phyloP scores from a whole-genome alignment of 2,329 filamentous ascomycete species.

The Fusarium buxicola region DNA sequence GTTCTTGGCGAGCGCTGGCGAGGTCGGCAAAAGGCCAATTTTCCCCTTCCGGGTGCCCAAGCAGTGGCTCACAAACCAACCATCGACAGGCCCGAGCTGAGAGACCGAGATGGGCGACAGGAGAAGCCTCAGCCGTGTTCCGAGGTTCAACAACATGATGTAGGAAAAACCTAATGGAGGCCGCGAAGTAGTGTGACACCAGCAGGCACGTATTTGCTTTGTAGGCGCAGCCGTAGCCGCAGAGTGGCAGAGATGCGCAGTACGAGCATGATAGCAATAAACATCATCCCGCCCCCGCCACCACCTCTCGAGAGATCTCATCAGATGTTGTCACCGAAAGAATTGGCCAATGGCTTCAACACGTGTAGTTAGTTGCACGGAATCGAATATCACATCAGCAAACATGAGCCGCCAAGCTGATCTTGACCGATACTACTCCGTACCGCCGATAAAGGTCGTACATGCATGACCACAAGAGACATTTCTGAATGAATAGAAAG shows the following conservation, averaged over 20 bases:
- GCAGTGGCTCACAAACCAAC: slow-evolving; percentile 3
- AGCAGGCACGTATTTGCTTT: slow-evolving; percentile 12
- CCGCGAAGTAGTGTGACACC: slow-evolving; percentile 15
- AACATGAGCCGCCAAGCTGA: slow-evolving; percentile 3
- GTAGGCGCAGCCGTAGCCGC: slow-evolving; percentile 23
- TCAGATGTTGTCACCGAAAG: slow-evolving; percentile 17
- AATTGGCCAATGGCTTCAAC: slow-evolving; percentile 34
- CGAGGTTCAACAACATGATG: slow-evolving; percentile 35
- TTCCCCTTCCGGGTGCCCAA: too few species aligned
- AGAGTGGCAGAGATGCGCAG: slow-evolving; percentile 10
- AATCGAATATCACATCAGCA: slow-evolving; percentile 13
- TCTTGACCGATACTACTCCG: not conserved
- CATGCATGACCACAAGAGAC: not conserved
- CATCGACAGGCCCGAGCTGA: slow-evolving; percentile 27
- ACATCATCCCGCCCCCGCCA: slow-evolving; percentile 22
- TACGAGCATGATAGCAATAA: slow-evolving; percentile 5
- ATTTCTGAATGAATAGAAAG: not conserved
- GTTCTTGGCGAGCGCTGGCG: too few species aligned
- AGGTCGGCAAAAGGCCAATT: too few species aligned
- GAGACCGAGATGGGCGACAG: slow-evolving; percentile 16
- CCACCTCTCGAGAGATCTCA: slow-evolving; percentile 7
- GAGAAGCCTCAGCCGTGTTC: slow-evolving; percentile 25
- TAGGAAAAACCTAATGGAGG: slow-evolving; percentile 23
- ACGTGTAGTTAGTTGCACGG: slow-evolving; percentile 19
- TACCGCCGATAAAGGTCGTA: slow-evolving; percentile 1